Evolutionary conservation across 306 rosid genomes (phyloP).

Genomic region (Lathyrus sativus): DNA sequence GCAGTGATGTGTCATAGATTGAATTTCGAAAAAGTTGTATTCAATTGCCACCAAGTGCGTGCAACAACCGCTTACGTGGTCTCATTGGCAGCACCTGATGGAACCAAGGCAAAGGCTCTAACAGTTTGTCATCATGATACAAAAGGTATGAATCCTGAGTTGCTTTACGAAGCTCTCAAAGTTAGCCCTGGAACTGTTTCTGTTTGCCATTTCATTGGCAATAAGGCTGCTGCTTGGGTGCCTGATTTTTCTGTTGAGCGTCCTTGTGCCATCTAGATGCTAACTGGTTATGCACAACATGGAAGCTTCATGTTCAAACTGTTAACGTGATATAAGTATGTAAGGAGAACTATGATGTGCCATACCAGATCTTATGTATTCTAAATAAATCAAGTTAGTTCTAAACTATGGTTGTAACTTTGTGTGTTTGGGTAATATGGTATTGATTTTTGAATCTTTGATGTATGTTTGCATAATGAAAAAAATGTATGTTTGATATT

Average conservation of each 20-base stretch:
- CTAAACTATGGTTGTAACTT: background rate
- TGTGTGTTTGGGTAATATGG: background rate
- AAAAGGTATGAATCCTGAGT: constrained; percentile 18
- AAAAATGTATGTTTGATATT: too few species aligned
- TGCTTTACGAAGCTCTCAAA: constrained; percentile 20
- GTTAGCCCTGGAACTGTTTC: constrained; percentile 17
- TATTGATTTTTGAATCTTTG: too few species aligned
- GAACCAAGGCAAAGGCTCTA: background rate
- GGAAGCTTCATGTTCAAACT: background rate
- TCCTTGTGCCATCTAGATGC: background rate
- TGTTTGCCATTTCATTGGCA: background rate
- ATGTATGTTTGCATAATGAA: too few species aligned
- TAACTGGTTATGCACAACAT: background rate
- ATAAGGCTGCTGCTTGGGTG: constrained; percentile 7
- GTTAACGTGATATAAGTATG: background rate
- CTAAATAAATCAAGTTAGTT: background rate
- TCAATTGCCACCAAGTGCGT: constrained; percentile 20
- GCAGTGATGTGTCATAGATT: constrained; percentile 3
- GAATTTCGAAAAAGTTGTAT: constrained; percentile 20
- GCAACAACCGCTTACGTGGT: constrained; percentile 18
- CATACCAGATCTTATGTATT: background rate
- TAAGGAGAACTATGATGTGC: background rate
- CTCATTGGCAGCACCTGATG: background rate
- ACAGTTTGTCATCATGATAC: constrained; percentile 35
- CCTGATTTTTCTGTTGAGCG: background rate